phyloP scores from a whole-genome alignment of 306 rosid species.

The Prunus padus region DNA sequence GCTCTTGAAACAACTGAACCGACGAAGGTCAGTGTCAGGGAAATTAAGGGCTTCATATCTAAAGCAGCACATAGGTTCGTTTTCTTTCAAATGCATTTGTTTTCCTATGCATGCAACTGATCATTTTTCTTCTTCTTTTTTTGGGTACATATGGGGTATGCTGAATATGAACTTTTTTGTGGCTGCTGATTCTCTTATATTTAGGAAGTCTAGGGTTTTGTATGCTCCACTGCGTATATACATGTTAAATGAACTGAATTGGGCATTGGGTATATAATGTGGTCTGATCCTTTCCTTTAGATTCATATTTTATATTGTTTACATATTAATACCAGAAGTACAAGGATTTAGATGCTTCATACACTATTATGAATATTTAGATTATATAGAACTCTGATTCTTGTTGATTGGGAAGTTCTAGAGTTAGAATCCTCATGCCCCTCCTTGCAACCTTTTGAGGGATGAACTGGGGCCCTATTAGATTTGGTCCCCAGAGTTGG shows the following conservation, averaged over 20 bases:
- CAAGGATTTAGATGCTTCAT: neutral
- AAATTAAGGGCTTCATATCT: conserved; percentile 48
- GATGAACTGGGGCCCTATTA: no score
- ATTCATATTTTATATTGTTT: neutral
- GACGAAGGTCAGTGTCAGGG: conserved; percentile 14
- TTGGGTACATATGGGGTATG: neutral
- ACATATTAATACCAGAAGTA: neutral
- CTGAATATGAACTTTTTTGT: neutral
- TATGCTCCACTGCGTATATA: neutral
- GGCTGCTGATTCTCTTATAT: neutral
- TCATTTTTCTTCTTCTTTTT: neutral
- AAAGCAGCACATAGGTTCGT: conserved; percentile 54
- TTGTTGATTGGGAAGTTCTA: no score
- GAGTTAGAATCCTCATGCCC: no score
- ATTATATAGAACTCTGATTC: no score
- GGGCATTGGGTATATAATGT: neutral
- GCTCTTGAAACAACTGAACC: conserved; percentile 15
- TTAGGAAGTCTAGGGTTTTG: neutral
- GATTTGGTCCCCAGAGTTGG: no score
- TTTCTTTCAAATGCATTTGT: conserved; percentile 4
- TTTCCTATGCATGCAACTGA: neutral
- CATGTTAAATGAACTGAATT: neutral
- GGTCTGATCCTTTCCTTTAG: neutral
- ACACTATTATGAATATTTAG: no score
- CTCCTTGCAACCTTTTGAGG: no score